Percentiles rank a stretch among this genome's conserved stretches.
Evolutionary conservation across 2,329 filamentous ascomycete genomes (phyloP).

Genomic region (Trichoderma lentiforme): DNA sequence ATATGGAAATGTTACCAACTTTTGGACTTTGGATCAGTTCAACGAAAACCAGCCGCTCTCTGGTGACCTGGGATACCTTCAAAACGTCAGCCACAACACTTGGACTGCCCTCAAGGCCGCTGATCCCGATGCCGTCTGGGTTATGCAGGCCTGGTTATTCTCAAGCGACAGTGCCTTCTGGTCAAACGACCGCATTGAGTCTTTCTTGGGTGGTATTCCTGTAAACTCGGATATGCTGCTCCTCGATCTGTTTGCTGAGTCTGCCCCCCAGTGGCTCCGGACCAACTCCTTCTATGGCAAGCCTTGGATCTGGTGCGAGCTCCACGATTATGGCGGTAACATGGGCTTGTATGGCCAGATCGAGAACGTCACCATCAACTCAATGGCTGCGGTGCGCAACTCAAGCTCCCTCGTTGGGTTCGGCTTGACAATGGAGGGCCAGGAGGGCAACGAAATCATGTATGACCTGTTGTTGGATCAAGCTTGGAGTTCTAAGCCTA

Average conservation of each 20-base stretch:
- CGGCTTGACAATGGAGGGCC: slow-evolving; percentile 47
- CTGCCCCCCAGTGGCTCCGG: slow-evolving; percentile 47
- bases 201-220: slow-evolving; percentile 46
- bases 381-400: slow-evolving; percentile 41
- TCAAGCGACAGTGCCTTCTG: slow-evolving; percentile 42
- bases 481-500: slow-evolving; percentile 43
- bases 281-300: slow-evolving; percentile 50
- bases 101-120: slow-evolving; percentile 46
- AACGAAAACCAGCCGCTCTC: slow-evolving; percentile 50
- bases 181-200: slow-evolving; percentile 44
- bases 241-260: slow-evolving; percentile 50
- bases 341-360: slow-evolving; percentile 50
- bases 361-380: slow-evolving; percentile 44
- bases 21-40: slow-evolving; percentile 52
- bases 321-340: slow-evolving; percentile 50
- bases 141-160: slow-evolving; percentile 53
- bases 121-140: slow-evolving; percentile 47
- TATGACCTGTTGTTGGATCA: slow-evolving; percentile 51
- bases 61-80: slow-evolving; percentile 42
- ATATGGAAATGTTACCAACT: slow-evolving; percentile 45
- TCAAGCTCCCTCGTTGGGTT: slow-evolving; percentile 45
- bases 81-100: slow-evolving; percentile 39
- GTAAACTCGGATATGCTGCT: slow-evolving; percentile 46
- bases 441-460: slow-evolving; percentile 52
- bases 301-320: slow-evolving; percentile 52